Evolutionary conservation across 1,284 basidiomycete species (phyloP).

Genomic region (Boletus albobrunnescens): DNA sequence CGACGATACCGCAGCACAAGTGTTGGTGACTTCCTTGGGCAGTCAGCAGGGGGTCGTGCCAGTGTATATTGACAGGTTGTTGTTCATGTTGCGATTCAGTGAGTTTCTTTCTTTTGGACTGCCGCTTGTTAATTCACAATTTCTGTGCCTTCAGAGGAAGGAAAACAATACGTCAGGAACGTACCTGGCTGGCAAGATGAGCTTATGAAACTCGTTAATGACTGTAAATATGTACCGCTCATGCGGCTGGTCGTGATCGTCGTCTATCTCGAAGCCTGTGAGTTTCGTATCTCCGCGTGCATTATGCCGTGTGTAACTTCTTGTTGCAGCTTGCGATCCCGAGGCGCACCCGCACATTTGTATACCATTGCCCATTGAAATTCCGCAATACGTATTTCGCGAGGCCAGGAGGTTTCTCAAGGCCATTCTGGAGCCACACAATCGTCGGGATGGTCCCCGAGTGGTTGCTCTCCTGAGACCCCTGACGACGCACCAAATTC

Average conservation of each 20-base stretch:
- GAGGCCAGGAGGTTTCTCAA: slow-evolving; percentile 8
- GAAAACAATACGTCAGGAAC: slow-evolving; percentile 18
- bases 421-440: slow-evolving; percentile 7
- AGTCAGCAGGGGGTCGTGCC: slow-evolving; percentile 11
- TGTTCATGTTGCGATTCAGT: slow-evolving; percentile 31
- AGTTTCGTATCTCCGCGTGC: neutral
- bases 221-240: slow-evolving; percentile 4
- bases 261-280: slow-evolving; percentile 27
- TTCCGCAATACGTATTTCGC: slow-evolving; percentile 3
- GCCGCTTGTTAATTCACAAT: neutral
- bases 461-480: slow-evolving; percentile 24
- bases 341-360: neutral
- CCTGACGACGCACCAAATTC: slow-evolving; percentile 13
- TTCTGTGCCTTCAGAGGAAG: slow-evolving; percentile 16
- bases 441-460: slow-evolving; percentile 18
- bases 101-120: neutral
- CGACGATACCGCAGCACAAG: slow-evolving; percentile 20
- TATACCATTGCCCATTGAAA: neutral
- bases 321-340: slow-evolving; percentile 9
- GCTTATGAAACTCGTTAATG: slow-evolving; percentile 13
- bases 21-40: slow-evolving; percentile 17
- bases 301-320: neutral
- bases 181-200: slow-evolving; percentile 8
- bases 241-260: slow-evolving; percentile 23
- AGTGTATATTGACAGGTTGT: slow-evolving; percentile 25